Base-by-base conservation (phyloP, 2,329 filamentous ascomycete species). In the Alternaria rosae region DNA sequence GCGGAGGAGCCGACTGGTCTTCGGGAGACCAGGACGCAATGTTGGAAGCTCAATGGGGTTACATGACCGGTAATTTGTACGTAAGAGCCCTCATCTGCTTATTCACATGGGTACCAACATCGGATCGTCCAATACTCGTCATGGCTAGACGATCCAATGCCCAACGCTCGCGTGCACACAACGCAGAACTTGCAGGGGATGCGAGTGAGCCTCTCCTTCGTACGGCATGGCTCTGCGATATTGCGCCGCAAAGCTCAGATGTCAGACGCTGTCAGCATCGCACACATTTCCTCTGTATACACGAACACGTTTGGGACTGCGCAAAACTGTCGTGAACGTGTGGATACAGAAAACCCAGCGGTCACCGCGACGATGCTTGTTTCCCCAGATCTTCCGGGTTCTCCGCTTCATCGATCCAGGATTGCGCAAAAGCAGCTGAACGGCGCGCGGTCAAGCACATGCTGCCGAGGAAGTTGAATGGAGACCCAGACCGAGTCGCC, bases 401-500 rank as follows among this genome's bases (percentile, higher is more conserved):
- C 59, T 58, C 59, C 54, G 47, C 59, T 47, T 52, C 47, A 25
- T 32, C 23, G 48, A 42, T 35, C 48, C 21, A 48, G 15, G 23
- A 17, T 20, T 38, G 44, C 32, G 35, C 38, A 47, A 26, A 38
- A 50, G 52, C 35, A 42, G 13, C 23, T 26, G 42, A 17, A 20
- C 25, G 50, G 15, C 23, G 48, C 20, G 30, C 28, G 15, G 20
- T 51, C 59, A 59, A 54, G 59, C 59, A 62, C 59, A 62, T 62
- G 59, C 30, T 60, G 57, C 60, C 60, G 60, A 62, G 60, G 60
- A 56, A 55, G 23, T 55, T 60, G 41, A 52, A 25, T 43, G 32
- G 6, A 23, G 26, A 30, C 17, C 20, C 47, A 45, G 11, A 47
- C 68, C 67, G 62, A 72, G 59, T 64, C 64, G 62, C 61, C 53